Evolutionary conservation across 768 basidiomycete species (phyloP).

Genomic region (Zangia roseola): DNA sequence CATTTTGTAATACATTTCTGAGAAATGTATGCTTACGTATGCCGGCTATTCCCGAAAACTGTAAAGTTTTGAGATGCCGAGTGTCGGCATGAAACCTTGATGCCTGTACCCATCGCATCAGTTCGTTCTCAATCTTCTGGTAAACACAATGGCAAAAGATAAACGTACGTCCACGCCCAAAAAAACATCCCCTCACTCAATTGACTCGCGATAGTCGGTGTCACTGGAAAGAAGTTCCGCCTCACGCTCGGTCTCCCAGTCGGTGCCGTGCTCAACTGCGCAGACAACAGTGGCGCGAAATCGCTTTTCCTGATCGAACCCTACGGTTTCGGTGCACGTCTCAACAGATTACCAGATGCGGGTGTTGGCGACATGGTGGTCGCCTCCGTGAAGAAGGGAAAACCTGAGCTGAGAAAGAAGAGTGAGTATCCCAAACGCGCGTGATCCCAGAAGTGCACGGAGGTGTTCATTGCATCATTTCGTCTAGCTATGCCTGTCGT

Average conservation of each 20-base stretch:
- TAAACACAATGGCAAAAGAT: slow-evolving; percentile 25
- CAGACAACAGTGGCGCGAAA: slow-evolving; percentile 99
- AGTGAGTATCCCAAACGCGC: slow-evolving; percentile 53
- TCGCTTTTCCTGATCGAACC: slow-evolving; percentile 94
- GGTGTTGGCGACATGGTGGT: slow-evolving; percentile 96
- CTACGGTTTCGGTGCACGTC: slow-evolving; percentile 91
- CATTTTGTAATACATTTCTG: too few relatives aligned
- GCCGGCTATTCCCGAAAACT: slow-evolving; percentile 6
- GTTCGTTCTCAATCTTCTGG: slow-evolving; percentile 5
- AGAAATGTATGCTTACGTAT: too few relatives aligned
- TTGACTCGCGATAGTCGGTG: slow-evolving; percentile 38
- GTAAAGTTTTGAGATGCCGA: slow-evolving; percentile 18
- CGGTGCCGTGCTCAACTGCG: slow-evolving; percentile 94
- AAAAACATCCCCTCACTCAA: neutral
- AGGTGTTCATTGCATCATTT: slow-evolving; percentile 5
- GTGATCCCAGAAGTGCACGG: neutral
- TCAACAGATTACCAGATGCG: slow-evolving; percentile 96
- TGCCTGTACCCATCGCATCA: neutral
- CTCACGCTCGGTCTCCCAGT: slow-evolving; percentile 93
- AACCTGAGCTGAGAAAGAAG: slow-evolving; percentile 99
- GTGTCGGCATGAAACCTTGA: slow-evolving; percentile 23
- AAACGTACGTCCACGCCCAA: slow-evolving; percentile 9
- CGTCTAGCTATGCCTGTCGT: slow-evolving; percentile 90
- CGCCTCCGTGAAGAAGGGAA: slow-evolving; percentile 99
- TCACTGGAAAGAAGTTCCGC: slow-evolving; percentile 94